These are phyloP conservation scores for Paracamarosporium sp. DNA, from an alignment of 2,329 filamentous ascomycete genomes.

Conservation along the genomic window DNA sequence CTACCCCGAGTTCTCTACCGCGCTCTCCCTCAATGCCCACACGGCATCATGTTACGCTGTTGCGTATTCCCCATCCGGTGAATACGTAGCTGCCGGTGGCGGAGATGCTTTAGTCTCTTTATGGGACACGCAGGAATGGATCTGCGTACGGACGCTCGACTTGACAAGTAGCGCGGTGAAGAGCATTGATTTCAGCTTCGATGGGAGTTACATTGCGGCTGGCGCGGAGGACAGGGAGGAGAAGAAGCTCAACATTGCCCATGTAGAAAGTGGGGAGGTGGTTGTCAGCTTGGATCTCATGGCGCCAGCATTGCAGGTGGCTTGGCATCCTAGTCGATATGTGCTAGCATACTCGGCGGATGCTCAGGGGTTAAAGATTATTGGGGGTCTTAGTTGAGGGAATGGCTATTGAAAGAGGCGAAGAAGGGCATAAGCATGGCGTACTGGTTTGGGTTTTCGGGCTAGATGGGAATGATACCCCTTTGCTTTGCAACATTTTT, in stretches of 20 bases:
- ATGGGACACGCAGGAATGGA: slow-evolving; percentile 81
- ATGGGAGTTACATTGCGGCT: slow-evolving; percentile 76
- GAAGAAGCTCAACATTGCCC: slow-evolving; percentile 73
- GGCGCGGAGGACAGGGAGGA: slow-evolving; percentile 78
- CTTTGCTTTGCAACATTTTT: slow-evolving; percentile 2
- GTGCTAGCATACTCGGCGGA: slow-evolving; percentile 75
- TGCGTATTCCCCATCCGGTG: slow-evolving; percentile 73
- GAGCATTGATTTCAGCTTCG: slow-evolving; percentile 78
- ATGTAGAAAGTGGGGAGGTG: slow-evolving; percentile 76
- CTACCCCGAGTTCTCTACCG: slow-evolving; percentile 51
- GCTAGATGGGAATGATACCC: slow-evolving; percentile 25
- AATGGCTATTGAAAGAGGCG: neutral
- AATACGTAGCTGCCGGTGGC: slow-evolving; percentile 76
- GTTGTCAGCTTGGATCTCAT: slow-evolving; percentile 75
- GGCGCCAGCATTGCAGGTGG: slow-evolving; percentile 69
- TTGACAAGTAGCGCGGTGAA: slow-evolving; percentile 73
- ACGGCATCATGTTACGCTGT: slow-evolving; percentile 74
- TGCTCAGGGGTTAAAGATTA: slow-evolving; percentile 69
- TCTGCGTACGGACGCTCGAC: slow-evolving; percentile 74
- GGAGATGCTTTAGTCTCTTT: slow-evolving; percentile 77
- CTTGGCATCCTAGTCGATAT: slow-evolving; percentile 79
- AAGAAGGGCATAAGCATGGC: neutral
- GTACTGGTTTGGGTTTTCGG: slow-evolving; percentile 5
- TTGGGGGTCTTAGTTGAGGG: slow-evolving; percentile 55
- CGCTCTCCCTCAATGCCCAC: slow-evolving; percentile 71